Conservation (phyloP, 371 early-diverging fungal genomes). For the Rhizomucor miehei region DNA sequence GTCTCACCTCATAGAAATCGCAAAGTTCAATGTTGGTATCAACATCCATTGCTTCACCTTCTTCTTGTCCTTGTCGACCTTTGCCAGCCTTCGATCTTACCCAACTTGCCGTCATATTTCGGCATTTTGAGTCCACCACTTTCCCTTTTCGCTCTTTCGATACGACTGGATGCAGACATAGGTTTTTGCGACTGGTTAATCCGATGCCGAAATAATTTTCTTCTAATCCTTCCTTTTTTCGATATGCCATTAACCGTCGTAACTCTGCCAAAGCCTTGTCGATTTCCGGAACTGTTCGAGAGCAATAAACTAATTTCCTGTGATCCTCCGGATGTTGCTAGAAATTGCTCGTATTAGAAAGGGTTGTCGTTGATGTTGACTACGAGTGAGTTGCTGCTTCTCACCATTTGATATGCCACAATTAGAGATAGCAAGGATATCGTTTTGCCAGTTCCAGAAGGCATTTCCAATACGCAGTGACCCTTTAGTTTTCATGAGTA, state of each 20-base stretch:
- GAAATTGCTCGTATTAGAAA: not conserved
- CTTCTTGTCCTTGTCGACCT: constrained; percentile 20
- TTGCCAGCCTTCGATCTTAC: constrained; percentile 75
- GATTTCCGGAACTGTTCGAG: constrained; percentile 98
- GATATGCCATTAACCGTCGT: constrained; percentile 88
- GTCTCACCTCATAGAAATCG: constrained; percentile 74
- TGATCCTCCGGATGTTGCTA: constrained; percentile 81
- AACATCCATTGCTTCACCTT: constrained; percentile 29
- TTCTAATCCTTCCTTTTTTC: constrained; percentile 61
- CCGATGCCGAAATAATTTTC: constrained; percentile 95
- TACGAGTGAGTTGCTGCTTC: no score
- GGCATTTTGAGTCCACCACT: constrained; percentile 89
- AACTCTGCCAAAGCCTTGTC: constrained; percentile 98
- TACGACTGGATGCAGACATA: constrained; percentile 92
- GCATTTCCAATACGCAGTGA: constrained; percentile 98
- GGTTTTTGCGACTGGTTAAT: constrained; percentile 91
- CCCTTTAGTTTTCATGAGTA: constrained; percentile 55
- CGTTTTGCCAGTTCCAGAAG: constrained; percentile 99
- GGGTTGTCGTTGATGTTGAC: no score
- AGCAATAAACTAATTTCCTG: constrained; percentile 97
- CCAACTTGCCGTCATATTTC: constrained; percentile 94
- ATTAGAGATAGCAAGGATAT: constrained; percentile 95
- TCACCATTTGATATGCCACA: constrained; percentile 96
- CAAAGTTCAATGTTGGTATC: constrained; percentile 68
- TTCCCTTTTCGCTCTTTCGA: constrained; percentile 84